Conservation (phyloP, 2,329 filamentous ascomycete genomes). For the Scolecobasidium constrictum region DNA sequence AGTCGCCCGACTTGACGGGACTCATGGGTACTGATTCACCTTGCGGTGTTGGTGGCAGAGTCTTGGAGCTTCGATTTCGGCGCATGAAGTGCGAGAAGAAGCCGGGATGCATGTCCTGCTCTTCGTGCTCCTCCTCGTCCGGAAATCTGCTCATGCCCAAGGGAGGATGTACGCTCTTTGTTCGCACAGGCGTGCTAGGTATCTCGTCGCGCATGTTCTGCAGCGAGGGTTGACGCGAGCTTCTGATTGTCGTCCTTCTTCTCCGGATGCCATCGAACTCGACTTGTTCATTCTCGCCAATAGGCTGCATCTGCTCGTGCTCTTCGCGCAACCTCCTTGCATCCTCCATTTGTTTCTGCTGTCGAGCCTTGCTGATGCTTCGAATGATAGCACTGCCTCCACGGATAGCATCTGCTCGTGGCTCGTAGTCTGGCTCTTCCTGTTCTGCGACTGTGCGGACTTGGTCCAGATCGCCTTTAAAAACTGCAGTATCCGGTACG, state of each 20-base stretch:
- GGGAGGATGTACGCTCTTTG: constrained; percentile 55
- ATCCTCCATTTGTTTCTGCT: constrained; percentile 72
- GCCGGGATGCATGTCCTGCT: constrained; percentile 34
- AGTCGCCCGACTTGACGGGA: constrained; percentile 31
- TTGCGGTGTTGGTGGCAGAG: constrained; percentile 10
- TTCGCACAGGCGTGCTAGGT: constrained; percentile 28
- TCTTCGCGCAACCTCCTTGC: constrained; percentile 70
- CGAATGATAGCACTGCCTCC: constrained; percentile 82
- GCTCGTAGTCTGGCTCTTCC: constrained; percentile 91
- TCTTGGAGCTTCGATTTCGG: constrained; percentile 8
- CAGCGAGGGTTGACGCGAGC: not conserved
- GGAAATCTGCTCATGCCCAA: constrained; percentile 84
- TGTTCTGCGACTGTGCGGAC: constrained; percentile 91
- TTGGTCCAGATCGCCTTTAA: constrained; percentile 87
- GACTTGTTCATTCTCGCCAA: constrained; percentile 67
- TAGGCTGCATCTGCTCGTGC: constrained; percentile 68
- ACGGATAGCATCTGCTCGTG: constrained; percentile 91
- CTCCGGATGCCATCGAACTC: constrained; percentile 89
- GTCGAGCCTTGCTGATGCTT: constrained; percentile 63
- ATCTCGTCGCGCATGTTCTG: no score
- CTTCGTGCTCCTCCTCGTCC: constrained; percentile 39
- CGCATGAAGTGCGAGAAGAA: constrained; percentile 29
- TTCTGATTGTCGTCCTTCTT: constrained; percentile 40
- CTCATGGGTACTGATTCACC: constrained; percentile 32
- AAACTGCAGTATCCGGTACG: constrained; percentile 85